phyloP scores from a whole-genome alignment of 768 basidiomycete species.

The Xerocomellus dryophilus region DNA sequence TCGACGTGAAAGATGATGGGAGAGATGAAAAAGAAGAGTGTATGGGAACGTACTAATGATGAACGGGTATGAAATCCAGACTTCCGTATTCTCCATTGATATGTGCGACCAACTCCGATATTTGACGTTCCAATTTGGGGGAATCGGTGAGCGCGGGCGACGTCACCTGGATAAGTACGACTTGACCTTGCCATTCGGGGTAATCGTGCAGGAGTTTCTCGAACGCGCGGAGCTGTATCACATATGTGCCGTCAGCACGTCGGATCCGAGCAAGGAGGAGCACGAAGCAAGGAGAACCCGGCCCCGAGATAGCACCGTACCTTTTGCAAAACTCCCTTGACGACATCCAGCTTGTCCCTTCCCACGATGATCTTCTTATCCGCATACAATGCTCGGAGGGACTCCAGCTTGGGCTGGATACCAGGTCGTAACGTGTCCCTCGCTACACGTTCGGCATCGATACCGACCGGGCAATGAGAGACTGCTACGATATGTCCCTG shows the following conservation, averaged over 20 bases:
- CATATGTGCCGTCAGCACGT: not conserved
- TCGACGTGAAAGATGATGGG: not conserved
- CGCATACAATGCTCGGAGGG: constrained; percentile 79
- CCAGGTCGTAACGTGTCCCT: constrained; percentile 80
- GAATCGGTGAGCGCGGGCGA: constrained; percentile 90
- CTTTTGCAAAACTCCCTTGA: constrained; percentile 97
- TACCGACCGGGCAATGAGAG: constrained; percentile 90
- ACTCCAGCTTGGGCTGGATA: constrained; percentile 85
- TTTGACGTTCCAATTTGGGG: constrained; percentile 88
- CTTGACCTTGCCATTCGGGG: constrained; percentile 93
- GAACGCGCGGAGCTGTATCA: constrained; percentile 78
- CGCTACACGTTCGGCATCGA: constrained; percentile 88
- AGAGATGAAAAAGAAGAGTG: not conserved
- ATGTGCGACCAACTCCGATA: constrained; percentile 89
- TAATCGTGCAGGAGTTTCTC: constrained; percentile 91
- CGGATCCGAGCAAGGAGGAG: not conserved
- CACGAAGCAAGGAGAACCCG: too few species aligned
- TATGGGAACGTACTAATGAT: constrained; percentile 81
- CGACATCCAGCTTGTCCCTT: constrained; percentile 96
- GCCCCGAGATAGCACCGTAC: constrained; percentile 32
- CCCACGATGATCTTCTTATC: constrained; percentile 99
- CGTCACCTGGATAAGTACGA: constrained; percentile 80
- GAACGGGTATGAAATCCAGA: constrained; percentile 93
- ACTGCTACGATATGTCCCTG: constrained; percentile 82
- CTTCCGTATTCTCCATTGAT: constrained; percentile 96